Evolutionary conservation across 2,329 filamentous ascomycete species (phyloP), one percentile per base, ranked within the genome.

Genomic region (Epichloe festucae): DNA sequence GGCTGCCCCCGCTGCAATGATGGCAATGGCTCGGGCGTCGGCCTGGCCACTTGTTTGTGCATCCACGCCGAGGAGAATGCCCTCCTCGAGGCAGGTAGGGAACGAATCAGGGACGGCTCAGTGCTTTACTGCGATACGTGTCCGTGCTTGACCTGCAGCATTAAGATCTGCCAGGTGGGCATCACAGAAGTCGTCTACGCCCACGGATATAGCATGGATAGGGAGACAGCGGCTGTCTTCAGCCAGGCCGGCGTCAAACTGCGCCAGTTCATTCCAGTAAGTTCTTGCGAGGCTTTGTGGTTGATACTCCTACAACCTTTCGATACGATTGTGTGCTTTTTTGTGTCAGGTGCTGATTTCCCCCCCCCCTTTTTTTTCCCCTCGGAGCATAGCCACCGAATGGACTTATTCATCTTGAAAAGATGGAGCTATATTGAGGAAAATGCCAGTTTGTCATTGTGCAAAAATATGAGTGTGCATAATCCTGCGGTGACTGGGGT

Each of bases 1-100:
- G 93, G 93, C 48, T 98, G 93, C 74, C 72, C 74, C 11, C 78
- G 93, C 47, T 98, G 93, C 69, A 97, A 98, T 67, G 77, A 78
- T 49, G 85, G 81, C 5, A 76, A 80, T 52, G 77, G 77, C 34
- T 75, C 75, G 43, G 93, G 93, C 23, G 76, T 83, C 45, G 82
- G 79, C 1, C 76, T 98, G 19, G 82, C 84, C 4, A 95, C 91
- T 5, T 98, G 93, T 63, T 76, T 97, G 48, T 98, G 93, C 66
- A 80, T 98, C n/a, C 93, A 98, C 66, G 93, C 93, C 1, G 93
- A 98, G 72, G 93, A 98, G 70, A 98, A 98, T 66, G 93, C 93
- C 1, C 75, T 98, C 53, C 75, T 98, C 10, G 93, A 98, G 72
- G 93, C 93, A 19, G 93, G 93, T 0, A 76, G 93, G 59, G 93